A percentile compares a stretch with the other conserved stretches of the same genome.
These are phyloP conservation scores for Colletotrichum zoysiae DNA, from an alignment of 2,329 filamentous ascomycete genomes.

Conservation along the genomic window DNA sequence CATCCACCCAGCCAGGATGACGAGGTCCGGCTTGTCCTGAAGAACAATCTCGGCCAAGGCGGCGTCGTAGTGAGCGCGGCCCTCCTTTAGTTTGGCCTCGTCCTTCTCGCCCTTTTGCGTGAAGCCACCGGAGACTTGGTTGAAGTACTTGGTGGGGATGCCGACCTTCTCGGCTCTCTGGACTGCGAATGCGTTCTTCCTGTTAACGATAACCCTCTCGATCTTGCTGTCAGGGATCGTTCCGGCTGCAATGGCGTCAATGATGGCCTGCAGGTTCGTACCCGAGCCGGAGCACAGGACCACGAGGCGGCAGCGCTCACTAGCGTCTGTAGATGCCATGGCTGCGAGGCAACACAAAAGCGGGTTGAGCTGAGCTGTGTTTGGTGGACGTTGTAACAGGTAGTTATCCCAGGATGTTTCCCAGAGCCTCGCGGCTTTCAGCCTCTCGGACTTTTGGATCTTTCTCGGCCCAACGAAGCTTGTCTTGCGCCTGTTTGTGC, in stretches of 20 bases:
- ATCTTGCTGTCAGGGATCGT: slow-evolving; percentile 59
- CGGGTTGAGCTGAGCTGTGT: background rate
- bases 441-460: background rate
- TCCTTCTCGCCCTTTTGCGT: slow-evolving; percentile 70
- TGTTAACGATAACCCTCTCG: slow-evolving; percentile 62
- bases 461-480: background rate
- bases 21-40: slow-evolving; percentile 74
- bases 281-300: slow-evolving; percentile 81
- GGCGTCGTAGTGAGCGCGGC: slow-evolving; percentile 78
- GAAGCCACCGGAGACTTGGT: slow-evolving; percentile 80
- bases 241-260: slow-evolving; percentile 59
- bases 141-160: slow-evolving; percentile 85
- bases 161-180: slow-evolving; percentile 59
- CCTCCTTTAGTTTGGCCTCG: slow-evolving; percentile 63
- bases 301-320: slow-evolving; percentile 63
- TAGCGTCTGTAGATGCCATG: slow-evolving; percentile 17
- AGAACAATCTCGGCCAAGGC: slow-evolving; percentile 79
- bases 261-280: slow-evolving; percentile 82
- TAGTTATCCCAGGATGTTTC: slow-evolving; percentile 3
- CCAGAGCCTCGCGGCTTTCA: background rate
- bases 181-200: slow-evolving; percentile 59
- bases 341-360: background rate
- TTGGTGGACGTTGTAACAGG: background rate
- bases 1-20: slow-evolving; percentile 91
- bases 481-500: background rate